Evolutionary conservation across 345 rosid species (phyloP).

Genomic region (Boechera divaricarpa): DNA sequence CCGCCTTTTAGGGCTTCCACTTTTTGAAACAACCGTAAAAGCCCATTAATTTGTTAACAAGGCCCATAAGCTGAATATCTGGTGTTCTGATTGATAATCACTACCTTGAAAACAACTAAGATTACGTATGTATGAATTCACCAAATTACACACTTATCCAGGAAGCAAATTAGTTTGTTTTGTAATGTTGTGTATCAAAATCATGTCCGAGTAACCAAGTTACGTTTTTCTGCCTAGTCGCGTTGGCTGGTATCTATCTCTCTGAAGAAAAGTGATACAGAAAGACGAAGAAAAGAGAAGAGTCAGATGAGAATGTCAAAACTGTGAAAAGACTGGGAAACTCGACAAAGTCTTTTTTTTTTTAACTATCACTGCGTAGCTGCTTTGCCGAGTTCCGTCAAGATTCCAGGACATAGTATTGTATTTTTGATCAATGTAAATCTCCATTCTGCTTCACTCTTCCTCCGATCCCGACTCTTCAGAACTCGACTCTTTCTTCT

Average conservation of each 20-base stretch:
- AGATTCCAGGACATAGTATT: constrained; percentile 28
- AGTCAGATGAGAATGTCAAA: constrained; percentile 28
- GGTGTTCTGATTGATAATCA: background rate
- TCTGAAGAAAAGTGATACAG: background rate
- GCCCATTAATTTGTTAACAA: background rate
- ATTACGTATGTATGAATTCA: no score
- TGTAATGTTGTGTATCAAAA: background rate
- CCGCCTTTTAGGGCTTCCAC: constrained; percentile 43
- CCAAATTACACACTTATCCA: background rate
- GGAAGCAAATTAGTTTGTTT: background rate
- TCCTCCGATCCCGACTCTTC: constrained; percentile 79
- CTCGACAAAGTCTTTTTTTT: constrained; percentile 8
- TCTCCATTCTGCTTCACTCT: constrained; percentile 51
- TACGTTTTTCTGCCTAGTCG: background rate
- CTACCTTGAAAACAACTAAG: no score
- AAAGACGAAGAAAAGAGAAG: background rate
- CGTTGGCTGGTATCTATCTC: background rate
- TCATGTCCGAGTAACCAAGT: background rate
- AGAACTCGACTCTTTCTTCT: constrained; percentile 61
- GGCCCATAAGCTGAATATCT: constrained; percentile 27
- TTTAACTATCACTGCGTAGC: constrained; percentile 7
- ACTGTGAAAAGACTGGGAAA: constrained; percentile 35
- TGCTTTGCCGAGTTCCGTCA: constrained; percentile 26
- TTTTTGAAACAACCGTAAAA: constrained; percentile 16
- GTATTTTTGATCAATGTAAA: constrained; percentile 42